Conservation (phyloP, 345 rosid genomes). For the Syzygium jambos region DNA sequence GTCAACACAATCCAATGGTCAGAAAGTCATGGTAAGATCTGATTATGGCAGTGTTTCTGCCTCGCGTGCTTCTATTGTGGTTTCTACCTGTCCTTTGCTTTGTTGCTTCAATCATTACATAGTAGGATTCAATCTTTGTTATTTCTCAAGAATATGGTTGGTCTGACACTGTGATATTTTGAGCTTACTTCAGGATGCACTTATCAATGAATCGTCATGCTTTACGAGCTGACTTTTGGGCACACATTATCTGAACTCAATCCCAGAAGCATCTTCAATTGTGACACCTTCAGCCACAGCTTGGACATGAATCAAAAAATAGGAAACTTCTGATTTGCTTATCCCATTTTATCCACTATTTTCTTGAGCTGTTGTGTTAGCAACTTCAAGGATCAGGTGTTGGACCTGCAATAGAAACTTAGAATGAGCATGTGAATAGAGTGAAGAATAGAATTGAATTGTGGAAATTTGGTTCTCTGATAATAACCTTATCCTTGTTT, state of each 20-base stretch:
- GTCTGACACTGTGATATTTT: neutral
- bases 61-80: neutral
- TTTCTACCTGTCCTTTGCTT: neutral
- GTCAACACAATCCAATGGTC: constrained; percentile 74
- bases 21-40: constrained; percentile 51
- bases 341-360: neutral
- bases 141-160: neutral
- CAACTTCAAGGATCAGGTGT: neutral
- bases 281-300: neutral
- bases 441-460: neutral
- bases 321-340: neutral
- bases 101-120: neutral
- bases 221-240: neutral
- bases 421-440: neutral
- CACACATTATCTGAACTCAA: neutral
- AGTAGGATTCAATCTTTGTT: neutral
- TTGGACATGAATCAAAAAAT: neutral
- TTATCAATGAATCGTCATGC: neutral
- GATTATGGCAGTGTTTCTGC: neutral
- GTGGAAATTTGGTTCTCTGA: neutral
- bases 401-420: neutral
- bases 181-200: neutral
- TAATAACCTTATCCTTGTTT: neutral
- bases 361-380: neutral
- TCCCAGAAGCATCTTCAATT: neutral